Evolutionary conservation across 2,329 filamentous ascomycete species (phyloP).

Genomic region (Fusarium clavum): DNA sequence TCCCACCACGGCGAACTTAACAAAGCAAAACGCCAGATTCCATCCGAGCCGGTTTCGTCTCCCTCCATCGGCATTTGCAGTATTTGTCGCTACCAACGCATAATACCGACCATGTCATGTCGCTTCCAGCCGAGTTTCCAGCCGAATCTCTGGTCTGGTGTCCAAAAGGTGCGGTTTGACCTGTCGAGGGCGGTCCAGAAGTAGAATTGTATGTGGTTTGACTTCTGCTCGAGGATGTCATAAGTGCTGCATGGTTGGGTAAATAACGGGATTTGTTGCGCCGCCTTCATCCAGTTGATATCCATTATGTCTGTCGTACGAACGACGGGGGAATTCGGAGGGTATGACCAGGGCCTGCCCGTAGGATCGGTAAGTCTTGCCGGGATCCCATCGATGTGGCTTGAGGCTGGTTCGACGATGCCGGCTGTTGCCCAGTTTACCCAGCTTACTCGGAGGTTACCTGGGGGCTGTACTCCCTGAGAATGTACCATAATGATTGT

Average conservation of each 20-base stretch:
- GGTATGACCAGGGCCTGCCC: not conserved
- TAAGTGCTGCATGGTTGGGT: not conserved
- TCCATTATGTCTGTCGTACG: not conserved
- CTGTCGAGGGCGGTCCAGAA: slow-evolving; percentile 47
- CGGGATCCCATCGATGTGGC: not conserved
- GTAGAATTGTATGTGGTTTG: slow-evolving; percentile 33
- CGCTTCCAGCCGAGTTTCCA: not conserved
- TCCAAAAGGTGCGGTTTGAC: slow-evolving; percentile 5
- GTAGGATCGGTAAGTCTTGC: not conserved
- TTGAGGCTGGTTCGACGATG: not conserved
- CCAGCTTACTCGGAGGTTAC: not conserved
- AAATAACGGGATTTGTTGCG: not conserved
- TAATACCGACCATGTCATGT: slow-evolving; percentile 22
- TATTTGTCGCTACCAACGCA: slow-evolving; percentile 48
- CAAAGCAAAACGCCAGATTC: slow-evolving; percentile 42
- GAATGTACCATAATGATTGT: not conserved
- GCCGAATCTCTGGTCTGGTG: not conserved
- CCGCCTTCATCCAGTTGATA: not conserved
- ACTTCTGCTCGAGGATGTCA: not conserved
- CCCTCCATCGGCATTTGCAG: slow-evolving; percentile 23
- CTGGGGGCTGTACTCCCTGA: not conserved
- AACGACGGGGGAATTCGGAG: not conserved
- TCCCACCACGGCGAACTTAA: slow-evolving; percentile 46
- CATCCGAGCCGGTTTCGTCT: slow-evolving; percentile 41
- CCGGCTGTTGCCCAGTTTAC: not conserved